phyloP scores from a whole-genome alignment of 129 eudicot species.

The Saposhnikovia divaricata region DNA sequence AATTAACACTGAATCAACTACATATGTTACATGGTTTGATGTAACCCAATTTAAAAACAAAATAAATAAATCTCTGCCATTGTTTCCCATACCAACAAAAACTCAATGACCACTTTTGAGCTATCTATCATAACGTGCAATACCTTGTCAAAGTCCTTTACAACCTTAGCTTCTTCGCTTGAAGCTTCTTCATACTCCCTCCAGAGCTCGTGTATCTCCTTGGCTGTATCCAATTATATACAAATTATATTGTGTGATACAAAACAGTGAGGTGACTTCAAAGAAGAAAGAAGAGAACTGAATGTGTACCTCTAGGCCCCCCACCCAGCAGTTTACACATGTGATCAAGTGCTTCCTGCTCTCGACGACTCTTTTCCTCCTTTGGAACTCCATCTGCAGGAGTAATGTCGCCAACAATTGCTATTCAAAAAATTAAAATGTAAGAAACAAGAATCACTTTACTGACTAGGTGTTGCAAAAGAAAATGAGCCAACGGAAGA shows the following conservation, averaged over 20 bases:
- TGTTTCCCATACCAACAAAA: neutral
- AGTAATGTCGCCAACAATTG: conserved; percentile 97
- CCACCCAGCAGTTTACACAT: conserved; percentile 95
- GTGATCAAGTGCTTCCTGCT: conserved; percentile 79
- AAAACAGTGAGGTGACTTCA: neutral
- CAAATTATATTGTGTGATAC: conserved; percentile 3
- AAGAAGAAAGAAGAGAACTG: neutral
- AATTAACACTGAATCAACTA: neutral
- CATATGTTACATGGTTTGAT: neutral
- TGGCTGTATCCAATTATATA: conserved; percentile 41
- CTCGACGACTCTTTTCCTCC: conserved; percentile 74
- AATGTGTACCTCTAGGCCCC: conserved; percentile 63
- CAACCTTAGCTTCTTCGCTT: conserved; percentile 84
- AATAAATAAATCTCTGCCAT: neutral
- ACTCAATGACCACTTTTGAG: neutral
- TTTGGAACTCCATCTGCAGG: conserved; percentile 88
- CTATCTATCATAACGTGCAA: neutral
- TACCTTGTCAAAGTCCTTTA: conserved; percentile 98
- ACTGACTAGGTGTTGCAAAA: neutral
- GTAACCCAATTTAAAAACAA: neutral
- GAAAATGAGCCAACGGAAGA: neutral
- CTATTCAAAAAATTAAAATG: conserved; percentile 27
- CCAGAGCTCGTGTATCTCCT: conserved; percentile 84
- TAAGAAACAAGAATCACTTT: conserved; percentile 2
- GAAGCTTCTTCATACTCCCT: conserved; percentile 95